phyloP scores from a whole-genome alignment of 768 basidiomycete genomes.

The Strobilomyces dryophilus region DNA sequence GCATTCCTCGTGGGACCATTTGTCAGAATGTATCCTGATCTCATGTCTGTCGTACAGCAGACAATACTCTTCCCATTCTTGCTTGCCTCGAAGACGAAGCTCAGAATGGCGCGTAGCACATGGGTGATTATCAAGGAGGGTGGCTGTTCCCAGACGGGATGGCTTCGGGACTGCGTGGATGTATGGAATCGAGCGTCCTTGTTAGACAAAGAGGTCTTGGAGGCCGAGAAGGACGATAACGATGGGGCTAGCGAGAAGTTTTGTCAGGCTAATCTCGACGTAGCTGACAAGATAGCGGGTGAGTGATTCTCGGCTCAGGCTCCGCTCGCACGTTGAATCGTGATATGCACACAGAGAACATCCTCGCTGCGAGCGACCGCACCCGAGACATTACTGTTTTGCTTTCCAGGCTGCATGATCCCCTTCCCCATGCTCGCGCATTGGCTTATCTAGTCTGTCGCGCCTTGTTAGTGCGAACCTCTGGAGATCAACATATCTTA shows the following conservation, averaged over 20 bases:
- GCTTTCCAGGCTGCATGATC: slow-evolving; percentile 46
- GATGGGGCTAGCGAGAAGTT: slow-evolving; percentile 40
- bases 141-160: slow-evolving; percentile 28
- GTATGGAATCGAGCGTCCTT: slow-evolving; percentile 34
- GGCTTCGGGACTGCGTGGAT: slow-evolving; percentile 54
- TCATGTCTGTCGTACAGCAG: slow-evolving; percentile 39
- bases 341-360: slow-evolving; percentile 48
- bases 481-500: slow-evolving; percentile 56
- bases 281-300: slow-evolving; percentile 70
- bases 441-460: slow-evolving; percentile 62
- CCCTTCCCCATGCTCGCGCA: slow-evolving; percentile 48
- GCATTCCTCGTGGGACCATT: slow-evolving; percentile 53
- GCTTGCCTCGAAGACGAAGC: slow-evolving; percentile 66
- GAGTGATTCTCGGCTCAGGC: background rate
- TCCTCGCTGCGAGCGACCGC: slow-evolving; percentile 48
- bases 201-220: slow-evolving; percentile 23
- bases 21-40: slow-evolving; percentile 24
- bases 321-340: background rate
- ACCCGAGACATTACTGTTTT: slow-evolving; percentile 44
- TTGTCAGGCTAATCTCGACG: slow-evolving; percentile 46
- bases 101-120: slow-evolving; percentile 58
- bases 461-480: slow-evolving; percentile 51
- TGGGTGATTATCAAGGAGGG: slow-evolving; percentile 65
- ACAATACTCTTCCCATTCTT: slow-evolving; percentile 68
- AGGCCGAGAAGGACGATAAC: slow-evolving; percentile 28